Evolutionary conservation across 2,329 filamentous ascomycete species (phyloP), one percentile per base, ranked within the genome.

Genomic region (Scedosporium aurantiacum): DNA sequence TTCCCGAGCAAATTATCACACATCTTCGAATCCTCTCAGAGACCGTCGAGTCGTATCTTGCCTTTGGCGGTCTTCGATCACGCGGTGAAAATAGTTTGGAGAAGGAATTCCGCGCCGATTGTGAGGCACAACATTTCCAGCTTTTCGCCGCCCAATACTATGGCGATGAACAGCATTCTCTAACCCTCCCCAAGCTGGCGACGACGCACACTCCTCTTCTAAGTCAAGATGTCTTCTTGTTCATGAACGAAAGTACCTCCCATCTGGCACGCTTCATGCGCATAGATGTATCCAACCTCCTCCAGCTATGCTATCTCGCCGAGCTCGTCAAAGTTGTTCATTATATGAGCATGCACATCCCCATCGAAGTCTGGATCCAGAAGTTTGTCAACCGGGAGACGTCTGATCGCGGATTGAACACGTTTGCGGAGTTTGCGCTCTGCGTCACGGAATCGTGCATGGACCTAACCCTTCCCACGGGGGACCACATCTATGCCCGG

Each of bases 11-110:
- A 70, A 82, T 84, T 1, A 77, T 99, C 63, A 94, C 90, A 1
- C 91, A 97, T 70, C 79, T 99, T 28, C 89, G 92, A 57, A 87
- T 97, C 28, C 78, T 97, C 25, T 87, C 90, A 1, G 94, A 97
- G 75, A 97, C 92, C 1, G 88, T 90, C 1, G 84, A 88, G 32
- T 92, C 92, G 0, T 97, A 94, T 72, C 82, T 92, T 61, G 83
- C 90, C 1, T 79, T 96, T 63, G 89, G 90, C 1, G 84, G 85
- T 4, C 79, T 93, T 50, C 81, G 84, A 58, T 78, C 81, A 21
- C 78, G 76, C 2, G 80, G 82, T 0, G 79, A 83, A 6, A 87
- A 82, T 64, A 80, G 79, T 63, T 83, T 89, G 12, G 81, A 83
- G 57, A 75, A 75, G 56, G 90, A 94, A 69, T 90, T 89, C 68